Conservation (phyloP, 116 monocot species). For the Phalaenopsis hybrid region DNA sequence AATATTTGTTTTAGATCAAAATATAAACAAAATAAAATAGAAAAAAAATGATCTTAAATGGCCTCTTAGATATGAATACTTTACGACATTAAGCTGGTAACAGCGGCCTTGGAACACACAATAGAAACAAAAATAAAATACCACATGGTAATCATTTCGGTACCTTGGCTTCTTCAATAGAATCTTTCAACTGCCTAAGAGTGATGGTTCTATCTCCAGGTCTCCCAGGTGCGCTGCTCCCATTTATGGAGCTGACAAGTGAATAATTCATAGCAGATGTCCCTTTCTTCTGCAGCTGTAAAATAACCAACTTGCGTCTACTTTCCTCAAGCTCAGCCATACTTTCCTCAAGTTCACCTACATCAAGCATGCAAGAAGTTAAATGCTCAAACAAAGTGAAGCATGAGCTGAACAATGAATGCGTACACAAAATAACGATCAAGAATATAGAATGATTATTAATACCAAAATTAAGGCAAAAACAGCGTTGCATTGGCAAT, state of each 20-base stretch:
- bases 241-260: constrained; percentile 42
- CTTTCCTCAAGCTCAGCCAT: constrained; percentile 97
- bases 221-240: constrained; percentile 53
- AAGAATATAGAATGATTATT: neutral
- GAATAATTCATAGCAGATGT: constrained; percentile 35
- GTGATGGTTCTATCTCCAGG: constrained; percentile 42
- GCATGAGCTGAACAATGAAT: neutral
- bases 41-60: no score
- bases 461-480: neutral
- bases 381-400: neutral
- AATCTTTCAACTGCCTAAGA: constrained; percentile 59
- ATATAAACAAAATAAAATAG: no score
- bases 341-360: constrained; percentile 81
- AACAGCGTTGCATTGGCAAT: neutral
- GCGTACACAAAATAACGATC: neutral
- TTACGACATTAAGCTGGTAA: neutral
- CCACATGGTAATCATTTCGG: neutral
- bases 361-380: constrained; percentile 1
- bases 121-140: neutral
- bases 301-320: constrained; percentile 71
- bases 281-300: constrained; percentile 81
- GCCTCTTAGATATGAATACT: neutral
- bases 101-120: neutral
- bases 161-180: constrained; percentile 88
- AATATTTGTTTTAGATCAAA: no score